Base-by-base conservation (phyloP, 148 eudicot genomes). In the Cornus suecica region DNA sequence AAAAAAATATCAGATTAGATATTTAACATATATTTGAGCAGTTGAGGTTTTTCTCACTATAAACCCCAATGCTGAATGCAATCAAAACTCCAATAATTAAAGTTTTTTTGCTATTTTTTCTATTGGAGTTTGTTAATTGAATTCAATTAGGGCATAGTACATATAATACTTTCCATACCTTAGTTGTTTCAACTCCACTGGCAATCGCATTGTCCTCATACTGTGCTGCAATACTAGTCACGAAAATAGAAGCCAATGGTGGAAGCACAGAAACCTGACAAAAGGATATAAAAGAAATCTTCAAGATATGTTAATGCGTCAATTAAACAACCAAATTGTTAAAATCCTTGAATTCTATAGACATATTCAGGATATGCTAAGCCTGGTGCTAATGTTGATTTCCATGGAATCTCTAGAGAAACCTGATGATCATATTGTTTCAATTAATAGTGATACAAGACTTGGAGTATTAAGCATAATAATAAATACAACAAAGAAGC, bases 191-290 rank as follows among this genome's bases (percentile, higher is more conserved):
- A 79, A 90, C 91, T 74, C 99, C 99, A 72, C 78, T 90, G 66
- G 89, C 61, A 78, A 95, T 95, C 76, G 89, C 81, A 71, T 75
- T 78, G 73, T 95, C 99, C 34, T 97, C 99, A 61, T 89, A 83
- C 77, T 95, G 99, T 23, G 99, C 83, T 65, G 99, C 99, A 69
- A 95, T 70, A 78, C 86, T 77, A 70, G 97, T 92, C 24, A 91
- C 91, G 66, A 92, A 73, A 73, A 95, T 84, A 62, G 99, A 95
- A 77, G 97, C 97, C 84, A 95, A 79, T 67, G 99, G 91, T 83
- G 99, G 99, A 78, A 92, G 90, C 42, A 95, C 91, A 70, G 99
- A 93, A 41, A 95, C 99, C 99, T 95, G 83, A 78, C 76, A 67
- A 20, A 77, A 18, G 15, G 68, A 68, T 30, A 42, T 62, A 61